Conservation (phyloP, 2,329 filamentous ascomycete genomes). For the Orbilia ellipsospora region DNA sequence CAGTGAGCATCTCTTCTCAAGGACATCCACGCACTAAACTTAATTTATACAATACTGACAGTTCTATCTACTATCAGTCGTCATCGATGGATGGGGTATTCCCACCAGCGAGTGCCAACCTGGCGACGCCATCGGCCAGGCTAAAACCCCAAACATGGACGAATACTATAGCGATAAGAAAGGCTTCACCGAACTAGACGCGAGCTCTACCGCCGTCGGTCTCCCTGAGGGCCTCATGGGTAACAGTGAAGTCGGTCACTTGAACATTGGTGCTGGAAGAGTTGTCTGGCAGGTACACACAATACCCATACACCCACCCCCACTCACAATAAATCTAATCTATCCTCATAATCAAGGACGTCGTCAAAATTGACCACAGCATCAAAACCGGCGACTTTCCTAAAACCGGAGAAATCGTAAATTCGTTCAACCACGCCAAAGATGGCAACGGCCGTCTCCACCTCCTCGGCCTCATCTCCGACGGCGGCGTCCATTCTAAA, state of each 20-base stretch:
- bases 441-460: slow-evolving; percentile 91
- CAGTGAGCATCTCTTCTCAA: slow-evolving; percentile 66
- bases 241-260: slow-evolving; percentile 96
- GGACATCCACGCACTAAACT: not conserved
- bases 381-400: slow-evolving; percentile 86
- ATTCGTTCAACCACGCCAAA: slow-evolving; percentile 81
- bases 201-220: slow-evolving; percentile 93
- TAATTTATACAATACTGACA: not conserved
- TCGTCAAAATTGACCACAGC: slow-evolving; percentile 93
- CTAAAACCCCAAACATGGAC: slow-evolving; percentile 95
- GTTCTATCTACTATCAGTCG: slow-evolving; percentile 70
- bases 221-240: slow-evolving; percentile 98
- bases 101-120: slow-evolving; percentile 78
- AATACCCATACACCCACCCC: slow-evolving; percentile 36
- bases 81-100: slow-evolving; percentile 99
- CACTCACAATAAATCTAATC: too few relatives aligned
- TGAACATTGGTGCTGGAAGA: slow-evolving; percentile 97
- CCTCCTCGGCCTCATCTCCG: slow-evolving; percentile 88
- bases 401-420: slow-evolving; percentile 79
- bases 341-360: slow-evolving; percentile 64
- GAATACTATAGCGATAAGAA: slow-evolving; percentile 82
- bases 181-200: slow-evolving; percentile 92
- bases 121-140: slow-evolving; percentile 94
- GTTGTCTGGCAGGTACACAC: slow-evolving; percentile 90
- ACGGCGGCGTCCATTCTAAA: slow-evolving; percentile 96